Evolutionary conservation across 2,329 filamentous ascomycete genomes (phyloP), one percentile per base, ranked within the genome.

Genomic region (Ophiostoma pallidulum): DNA sequence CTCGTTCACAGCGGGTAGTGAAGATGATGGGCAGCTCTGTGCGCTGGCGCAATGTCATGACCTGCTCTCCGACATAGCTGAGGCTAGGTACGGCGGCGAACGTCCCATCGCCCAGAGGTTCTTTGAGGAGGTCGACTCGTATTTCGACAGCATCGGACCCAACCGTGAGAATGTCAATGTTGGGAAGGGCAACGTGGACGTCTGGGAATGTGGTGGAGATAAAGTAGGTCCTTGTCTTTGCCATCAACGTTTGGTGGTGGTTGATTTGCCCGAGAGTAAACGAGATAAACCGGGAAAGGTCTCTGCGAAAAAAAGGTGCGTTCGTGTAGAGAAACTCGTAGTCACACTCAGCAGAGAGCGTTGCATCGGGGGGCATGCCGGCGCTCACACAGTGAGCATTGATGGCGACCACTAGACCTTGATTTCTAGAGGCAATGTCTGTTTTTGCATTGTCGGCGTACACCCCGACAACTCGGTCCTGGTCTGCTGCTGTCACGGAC

Each of bases 1-100:
- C 87, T 26, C 75, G 78, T 2, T 79, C 87, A 61, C 87, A 92
- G 55, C 88, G 75, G 0, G 84, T 90, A 0, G 88, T 94, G 61
- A 91, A 91, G 48, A 94, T 89, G 60, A 94, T 87, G n/a, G 88
- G 88, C 36, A 94, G 69, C 58, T 94, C 87, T 0, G 86, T 92
- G 53, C 85, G 78, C 63, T 92, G 86, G 20, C 87, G 79, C 51
- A 94, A 66, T 2, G 88, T 60, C 85, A 91, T 90, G 48, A 94
- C 74, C 64, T 94, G 88, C 63, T 91, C 81, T 24, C 86, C 87
- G 9, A 94, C 86, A 63, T 92, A 92, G 60, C 82, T 83, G 56
- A 92, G 64, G 60, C 86, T 91, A 3, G 88, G 86, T 18, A 92
- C 73, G 32, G 74, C 65, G 26, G 77, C 79, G 56, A 77, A 79